Percentiles rank a stretch among this genome's conserved stretches.
Evolutionary conservation across 306 rosid species (phyloP).

Genomic region (Dryas drummondii): DNA sequence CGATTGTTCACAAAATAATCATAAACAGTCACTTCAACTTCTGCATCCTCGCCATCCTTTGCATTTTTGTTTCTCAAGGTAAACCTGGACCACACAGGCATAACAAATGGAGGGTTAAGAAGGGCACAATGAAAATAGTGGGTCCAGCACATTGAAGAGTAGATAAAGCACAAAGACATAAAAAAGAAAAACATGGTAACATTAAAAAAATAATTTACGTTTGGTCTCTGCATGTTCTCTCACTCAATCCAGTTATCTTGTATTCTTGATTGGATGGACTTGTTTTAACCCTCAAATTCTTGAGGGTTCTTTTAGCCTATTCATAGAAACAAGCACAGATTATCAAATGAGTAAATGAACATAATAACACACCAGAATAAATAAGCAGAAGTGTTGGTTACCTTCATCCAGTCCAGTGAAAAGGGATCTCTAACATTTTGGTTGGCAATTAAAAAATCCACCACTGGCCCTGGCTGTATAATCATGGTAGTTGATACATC

Average conservation of each 20-base stretch:
- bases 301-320: slow-evolving; percentile 80
- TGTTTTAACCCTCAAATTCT: slow-evolving; percentile 70
- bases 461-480: slow-evolving; percentile 83
- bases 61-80: slow-evolving; percentile 53
- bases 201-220: slow-evolving; percentile 32
- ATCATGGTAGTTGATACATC: slow-evolving; percentile 96
- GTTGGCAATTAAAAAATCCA: slow-evolving; percentile 76
- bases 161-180: neutral
- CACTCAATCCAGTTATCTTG: slow-evolving; percentile 89
- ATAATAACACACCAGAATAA: neutral
- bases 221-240: slow-evolving; percentile 71
- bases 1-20: slow-evolving; percentile 76
- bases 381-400: slow-evolving; percentile 18
- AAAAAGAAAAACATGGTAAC: neutral
- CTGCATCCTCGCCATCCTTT: slow-evolving; percentile 37
- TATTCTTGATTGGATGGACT: slow-evolving; percentile 72
- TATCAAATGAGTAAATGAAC: neutral
- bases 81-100: slow-evolving; percentile 43
- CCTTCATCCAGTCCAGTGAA: slow-evolving; percentile 83
- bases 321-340: neutral
- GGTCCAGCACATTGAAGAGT: neutral
- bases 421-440: slow-evolving; percentile 74
- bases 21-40: slow-evolving; percentile 65
- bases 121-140: neutral
- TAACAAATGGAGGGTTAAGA: neutral